Evolutionary conservation across 225 moss, liverwort and hornwort species (phyloP).

Genomic region (Bryum argenteum): DNA sequence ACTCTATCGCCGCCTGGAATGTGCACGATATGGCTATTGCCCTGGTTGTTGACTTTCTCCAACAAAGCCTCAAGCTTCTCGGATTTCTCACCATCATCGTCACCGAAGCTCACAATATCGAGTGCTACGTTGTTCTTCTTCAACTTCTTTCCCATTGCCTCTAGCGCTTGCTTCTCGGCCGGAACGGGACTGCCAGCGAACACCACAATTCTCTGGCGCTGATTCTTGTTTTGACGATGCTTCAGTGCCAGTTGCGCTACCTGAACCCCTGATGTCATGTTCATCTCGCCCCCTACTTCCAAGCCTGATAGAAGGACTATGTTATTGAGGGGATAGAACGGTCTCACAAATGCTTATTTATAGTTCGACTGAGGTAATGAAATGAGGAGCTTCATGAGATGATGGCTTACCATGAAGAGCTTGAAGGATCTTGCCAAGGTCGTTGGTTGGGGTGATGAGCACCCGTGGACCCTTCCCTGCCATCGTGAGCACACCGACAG

Average conservation of each 20-base stretch:
- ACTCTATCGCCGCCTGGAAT: slow-evolving; percentile 76
- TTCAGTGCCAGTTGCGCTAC: slow-evolving; percentile 92
- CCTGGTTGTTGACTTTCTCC: slow-evolving; percentile 81
- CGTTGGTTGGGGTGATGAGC: slow-evolving; percentile 92
- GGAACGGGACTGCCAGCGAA: slow-evolving; percentile 96
- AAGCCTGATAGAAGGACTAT: slow-evolving; percentile 51
- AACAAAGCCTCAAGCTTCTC: slow-evolving; percentile 90
- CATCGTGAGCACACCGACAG: slow-evolving; percentile 92
- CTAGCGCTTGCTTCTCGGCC: slow-evolving; percentile 82
- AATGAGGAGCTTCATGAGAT: not conserved
- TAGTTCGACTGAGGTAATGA: not conserved
- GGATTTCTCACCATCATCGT: slow-evolving; percentile 84
- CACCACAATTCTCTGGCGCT: slow-evolving; percentile 90
- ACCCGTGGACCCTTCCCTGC: slow-evolving; percentile 98
- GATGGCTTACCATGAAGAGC: slow-evolving; percentile 81
- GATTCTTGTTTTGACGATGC: slow-evolving; percentile 97
- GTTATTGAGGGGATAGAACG: no score
- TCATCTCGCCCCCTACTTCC: slow-evolving; percentile 92
- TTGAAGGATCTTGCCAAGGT: slow-evolving; percentile 95
- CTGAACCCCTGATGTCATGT: slow-evolving; percentile 95
- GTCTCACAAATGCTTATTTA: no score
- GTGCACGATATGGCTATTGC: slow-evolving; percentile 95
- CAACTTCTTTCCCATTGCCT: slow-evolving; percentile 95
- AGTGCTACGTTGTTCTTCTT: slow-evolving; percentile 96
- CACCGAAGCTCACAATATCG: slow-evolving; percentile 97